Conservation (phyloP, 495 filamentous ascomycete species). For the Elaphomyces granulatus region DNA sequence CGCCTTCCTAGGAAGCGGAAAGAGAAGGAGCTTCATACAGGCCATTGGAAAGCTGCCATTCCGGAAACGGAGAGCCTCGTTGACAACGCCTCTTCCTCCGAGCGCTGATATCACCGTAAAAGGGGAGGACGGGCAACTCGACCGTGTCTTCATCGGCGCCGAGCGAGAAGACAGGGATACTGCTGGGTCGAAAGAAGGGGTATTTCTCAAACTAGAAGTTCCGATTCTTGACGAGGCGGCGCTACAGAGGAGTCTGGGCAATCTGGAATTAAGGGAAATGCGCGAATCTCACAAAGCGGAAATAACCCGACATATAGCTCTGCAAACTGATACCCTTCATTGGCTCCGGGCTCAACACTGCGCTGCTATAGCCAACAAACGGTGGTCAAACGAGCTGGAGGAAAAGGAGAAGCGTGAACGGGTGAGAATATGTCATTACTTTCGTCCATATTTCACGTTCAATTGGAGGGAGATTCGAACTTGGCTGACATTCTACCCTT, state of each 20-base stretch:
- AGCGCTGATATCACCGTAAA: conserved; percentile 18
- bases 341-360: conserved; percentile 23
- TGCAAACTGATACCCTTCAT: conserved; percentile 25
- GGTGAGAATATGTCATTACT: conserved; percentile 30
- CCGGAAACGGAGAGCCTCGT: conserved; percentile 24
- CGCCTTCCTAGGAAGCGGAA: conserved; percentile 18
- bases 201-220: conserved; percentile 22
- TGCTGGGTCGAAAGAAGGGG: conserved; percentile 6
- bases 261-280: conserved; percentile 36
- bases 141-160: conserved; percentile 19
- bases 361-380: conserved; percentile 16
- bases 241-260: conserved; percentile 30
- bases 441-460: neutral
- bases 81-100: conserved; percentile 17
- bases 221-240: conserved; percentile 26
- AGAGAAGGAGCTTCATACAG: conserved; percentile 23
- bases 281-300: conserved; percentile 40
- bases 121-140: conserved; percentile 12
- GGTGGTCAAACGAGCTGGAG: conserved; percentile 20
- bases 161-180: conserved; percentile 5
- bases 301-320: conserved; percentile 42
- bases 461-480: neutral
- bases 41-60: conserved; percentile 30
- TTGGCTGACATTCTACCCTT: conserved; percentile 3
- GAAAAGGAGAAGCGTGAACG: conserved; percentile 40